Conservation (phyloP, 192 early-diverging fungal species). For the Jimgerdemannia lactiflua region DNA sequence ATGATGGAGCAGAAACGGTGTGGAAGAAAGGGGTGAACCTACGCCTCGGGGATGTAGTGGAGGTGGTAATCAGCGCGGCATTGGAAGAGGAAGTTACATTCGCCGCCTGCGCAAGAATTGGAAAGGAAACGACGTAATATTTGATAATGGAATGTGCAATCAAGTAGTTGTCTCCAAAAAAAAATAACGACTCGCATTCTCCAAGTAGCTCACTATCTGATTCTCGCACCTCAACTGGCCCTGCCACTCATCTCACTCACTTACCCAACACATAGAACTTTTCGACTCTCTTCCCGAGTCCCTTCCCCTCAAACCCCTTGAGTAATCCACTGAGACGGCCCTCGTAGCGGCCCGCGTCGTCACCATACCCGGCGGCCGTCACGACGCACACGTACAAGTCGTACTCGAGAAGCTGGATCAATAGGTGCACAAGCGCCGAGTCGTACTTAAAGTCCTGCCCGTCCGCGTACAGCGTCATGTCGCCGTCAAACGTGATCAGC, state of each 20-base stretch:
- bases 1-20: neutral
- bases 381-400: slow-evolving; percentile 80
- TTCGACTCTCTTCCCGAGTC: slow-evolving; percentile 41
- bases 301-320: slow-evolving; percentile 48
- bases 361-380: slow-evolving; percentile 87
- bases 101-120: slow-evolving; percentile 50
- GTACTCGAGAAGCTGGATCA: slow-evolving; percentile 65
- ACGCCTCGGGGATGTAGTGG: slow-evolving; percentile 61
- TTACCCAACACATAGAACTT: slow-evolving; percentile 78
- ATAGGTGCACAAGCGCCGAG: slow-evolving; percentile 59
- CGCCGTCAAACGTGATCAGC: slow-evolving; percentile 92
- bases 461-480: slow-evolving; percentile 93
- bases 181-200: too few relatives aligned
- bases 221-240: neutral
- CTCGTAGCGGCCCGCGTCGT: slow-evolving; percentile 72
- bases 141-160: neutral
- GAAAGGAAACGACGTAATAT: neutral
- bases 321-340: slow-evolving; percentile 73
- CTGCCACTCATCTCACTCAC: neutral
- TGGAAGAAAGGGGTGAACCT: slow-evolving; percentile 14
- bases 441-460: slow-evolving; percentile 77
- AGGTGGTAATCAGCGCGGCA: slow-evolving; percentile 61
- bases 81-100: slow-evolving; percentile 90
- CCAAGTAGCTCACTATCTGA: too few relatives aligned
- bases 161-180: too few relatives aligned